phyloP scores from a whole-genome alignment of 257 asterid species.

The Avicennia marina region DNA sequence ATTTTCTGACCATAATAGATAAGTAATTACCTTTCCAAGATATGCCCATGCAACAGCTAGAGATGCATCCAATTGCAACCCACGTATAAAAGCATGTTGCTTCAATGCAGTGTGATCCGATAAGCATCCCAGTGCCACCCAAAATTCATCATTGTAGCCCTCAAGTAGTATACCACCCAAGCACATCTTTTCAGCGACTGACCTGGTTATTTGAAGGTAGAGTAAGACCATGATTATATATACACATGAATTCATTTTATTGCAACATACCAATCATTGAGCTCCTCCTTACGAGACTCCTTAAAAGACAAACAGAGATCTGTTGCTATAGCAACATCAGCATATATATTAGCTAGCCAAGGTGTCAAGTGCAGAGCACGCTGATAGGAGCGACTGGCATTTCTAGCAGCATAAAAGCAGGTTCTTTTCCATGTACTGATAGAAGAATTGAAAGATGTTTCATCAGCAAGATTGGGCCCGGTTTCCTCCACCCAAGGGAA shows the following conservation, averaged over 20 bases:
- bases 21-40: slow-evolving; percentile 75
- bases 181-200: slow-evolving; percentile 93
- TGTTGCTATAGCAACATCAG: slow-evolving; percentile 77
- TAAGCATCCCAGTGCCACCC: slow-evolving; percentile 93
- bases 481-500: slow-evolving; percentile 77
- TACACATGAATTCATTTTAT: slow-evolving; percentile 14
- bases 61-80: slow-evolving; percentile 81
- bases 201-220: slow-evolving; percentile 45
- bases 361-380: slow-evolving; percentile 91
- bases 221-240: slow-evolving; percentile 26
- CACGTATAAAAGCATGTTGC: slow-evolving; percentile 93
- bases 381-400: slow-evolving; percentile 74
- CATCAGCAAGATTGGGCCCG: slow-evolving; percentile 35
- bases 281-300: slow-evolving; percentile 43
- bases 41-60: slow-evolving; percentile 96
- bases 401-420: slow-evolving; percentile 64
- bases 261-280: slow-evolving; percentile 46
- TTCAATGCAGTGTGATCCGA: slow-evolving; percentile 54
- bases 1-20: slow-evolving; percentile 1
- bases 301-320: slow-evolving; percentile 50
- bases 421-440: slow-evolving; percentile 66
- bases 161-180: slow-evolving; percentile 75
- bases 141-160: slow-evolving; percentile 82
- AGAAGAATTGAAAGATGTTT: slow-evolving; percentile 56
- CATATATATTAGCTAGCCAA: slow-evolving; percentile 82